These are phyloP conservation scores for Solanum chilense DNA, from an alignment of 257 asterid genomes.

Conservation along the genomic window DNA sequence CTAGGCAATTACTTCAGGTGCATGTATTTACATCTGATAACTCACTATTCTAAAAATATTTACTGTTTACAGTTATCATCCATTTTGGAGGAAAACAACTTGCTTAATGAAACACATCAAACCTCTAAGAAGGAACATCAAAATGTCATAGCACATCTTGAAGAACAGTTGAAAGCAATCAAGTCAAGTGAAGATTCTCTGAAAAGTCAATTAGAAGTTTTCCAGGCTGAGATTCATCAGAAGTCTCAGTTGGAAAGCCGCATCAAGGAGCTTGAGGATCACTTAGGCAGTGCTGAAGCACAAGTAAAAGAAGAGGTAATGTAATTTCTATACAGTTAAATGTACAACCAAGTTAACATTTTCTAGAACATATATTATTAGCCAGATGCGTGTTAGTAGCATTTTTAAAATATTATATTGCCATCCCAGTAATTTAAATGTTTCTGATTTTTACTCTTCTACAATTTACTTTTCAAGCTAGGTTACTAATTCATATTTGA, in stretches of 20 bases:
- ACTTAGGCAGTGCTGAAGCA: constrained; percentile 40
- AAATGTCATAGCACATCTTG: constrained; percentile 41
- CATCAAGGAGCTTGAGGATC: constrained; percentile 53
- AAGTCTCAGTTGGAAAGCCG: constrained; percentile 43
- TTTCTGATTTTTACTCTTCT: background rate
- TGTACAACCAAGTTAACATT: background rate
- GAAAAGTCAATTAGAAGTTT: constrained; percentile 47
- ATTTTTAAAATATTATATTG: background rate
- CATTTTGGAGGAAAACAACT: constrained; percentile 55
- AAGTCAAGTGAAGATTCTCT: constrained; percentile 41
- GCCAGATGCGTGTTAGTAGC: background rate
- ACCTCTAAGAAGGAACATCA: constrained; percentile 69
- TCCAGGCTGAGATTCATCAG: constrained; percentile 36
- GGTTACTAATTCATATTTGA: background rate
- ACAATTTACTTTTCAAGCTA: background rate
- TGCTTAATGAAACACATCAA: constrained; percentile 54
- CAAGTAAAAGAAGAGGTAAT: constrained; percentile 43
- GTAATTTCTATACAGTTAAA: background rate
- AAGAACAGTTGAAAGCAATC: constrained; percentile 66
- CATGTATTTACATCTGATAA: background rate
- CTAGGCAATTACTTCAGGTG: background rate
- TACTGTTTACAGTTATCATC: constrained; percentile 51
- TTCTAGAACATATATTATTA: background rate
- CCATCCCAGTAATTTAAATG: background rate
- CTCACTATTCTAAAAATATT: background rate